Evolutionary conservation across 1,284 basidiomycete genomes (phyloP).

Genomic region (Malassezia caprae): DNA sequence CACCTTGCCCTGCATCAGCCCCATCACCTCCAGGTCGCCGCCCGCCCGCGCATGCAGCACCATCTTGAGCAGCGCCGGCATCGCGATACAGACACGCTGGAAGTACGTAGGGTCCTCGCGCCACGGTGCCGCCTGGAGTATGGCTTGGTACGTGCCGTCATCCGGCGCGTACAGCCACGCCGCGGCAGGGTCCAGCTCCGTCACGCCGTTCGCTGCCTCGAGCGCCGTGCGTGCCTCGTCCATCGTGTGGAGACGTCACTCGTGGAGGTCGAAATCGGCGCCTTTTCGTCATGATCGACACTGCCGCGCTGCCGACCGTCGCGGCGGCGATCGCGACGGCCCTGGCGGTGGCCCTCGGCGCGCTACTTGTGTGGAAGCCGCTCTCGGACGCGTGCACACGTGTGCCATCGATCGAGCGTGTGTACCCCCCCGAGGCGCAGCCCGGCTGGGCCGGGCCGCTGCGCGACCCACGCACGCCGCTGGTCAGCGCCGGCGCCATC

Average conservation of each 20-base stretch:
- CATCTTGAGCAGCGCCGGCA: conserved; percentile 95
- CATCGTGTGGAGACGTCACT: not conserved
- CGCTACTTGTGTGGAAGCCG: not conserved
- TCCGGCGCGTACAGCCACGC: conserved; percentile 55
- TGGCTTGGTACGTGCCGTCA: conserved; percentile 59
- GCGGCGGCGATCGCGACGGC: not conserved
- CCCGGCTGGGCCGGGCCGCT: conserved; percentile 27
- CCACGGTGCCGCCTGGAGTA: conserved; percentile 73
- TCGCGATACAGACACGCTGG: conserved; percentile 85
- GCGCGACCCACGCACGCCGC: conserved; percentile 10
- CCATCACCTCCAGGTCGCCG: conserved; percentile 97
- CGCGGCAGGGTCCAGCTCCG: conserved; percentile 23
- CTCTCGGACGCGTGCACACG: not conserved
- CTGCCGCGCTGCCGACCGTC: not conserved
- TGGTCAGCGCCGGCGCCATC: conserved; percentile 53
- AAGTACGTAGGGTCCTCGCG: conserved; percentile 81
- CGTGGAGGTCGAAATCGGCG: conserved; percentile 4
- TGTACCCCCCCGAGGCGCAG: conserved; percentile 22
- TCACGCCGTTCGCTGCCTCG: conserved; percentile 67
- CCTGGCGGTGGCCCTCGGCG: not conserved
- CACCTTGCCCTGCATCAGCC: conserved; percentile 94
- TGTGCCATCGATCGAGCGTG: not conserved
- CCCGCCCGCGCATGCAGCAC: conserved; percentile 96
- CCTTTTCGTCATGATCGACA: not conserved
- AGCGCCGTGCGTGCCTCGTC: conserved; percentile 64